These are phyloP conservation scores for Neophaeococcomyces aloes DNA, from an alignment of 2,329 filamentous ascomycete species.

Conservation along the genomic window DNA sequence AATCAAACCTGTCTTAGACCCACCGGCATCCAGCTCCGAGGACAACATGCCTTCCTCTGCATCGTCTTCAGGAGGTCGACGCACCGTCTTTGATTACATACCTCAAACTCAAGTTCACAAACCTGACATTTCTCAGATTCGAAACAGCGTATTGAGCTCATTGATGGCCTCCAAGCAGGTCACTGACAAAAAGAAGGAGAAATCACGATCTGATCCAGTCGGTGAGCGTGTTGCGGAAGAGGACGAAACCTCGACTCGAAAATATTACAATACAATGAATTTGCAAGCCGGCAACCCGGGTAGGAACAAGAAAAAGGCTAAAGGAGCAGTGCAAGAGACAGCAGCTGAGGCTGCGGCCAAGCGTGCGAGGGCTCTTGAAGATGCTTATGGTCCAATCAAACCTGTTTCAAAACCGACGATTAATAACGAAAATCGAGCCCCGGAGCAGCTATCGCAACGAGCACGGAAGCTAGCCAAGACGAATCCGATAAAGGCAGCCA, in stretches of 20 bases:
- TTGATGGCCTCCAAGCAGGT: background rate
- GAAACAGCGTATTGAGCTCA: background rate
- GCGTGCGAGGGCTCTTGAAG: background rate
- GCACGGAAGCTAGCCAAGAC: slow-evolving; percentile 12
- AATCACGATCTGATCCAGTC: background rate
- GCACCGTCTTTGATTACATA: background rate
- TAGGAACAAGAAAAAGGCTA: slow-evolving; percentile 8
- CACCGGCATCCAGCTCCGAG: background rate
- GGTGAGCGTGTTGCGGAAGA: slow-evolving; percentile 1
- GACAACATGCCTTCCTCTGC: background rate
- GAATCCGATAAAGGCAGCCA: slow-evolving; percentile 10
- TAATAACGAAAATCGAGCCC: background rate
- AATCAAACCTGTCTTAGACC: background rate
- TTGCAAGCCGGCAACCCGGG: slow-evolving; percentile 13
- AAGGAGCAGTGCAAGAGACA: background rate
- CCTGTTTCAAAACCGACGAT: background rate
- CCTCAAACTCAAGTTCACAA: background rate
- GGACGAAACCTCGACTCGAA: slow-evolving; percentile 2
- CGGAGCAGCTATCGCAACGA: slow-evolving; percentile 12
- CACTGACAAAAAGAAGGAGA: too few species aligned
- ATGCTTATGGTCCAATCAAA: background rate
- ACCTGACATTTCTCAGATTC: background rate
- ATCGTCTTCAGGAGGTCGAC: background rate
- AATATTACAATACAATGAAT: slow-evolving; percentile 6
- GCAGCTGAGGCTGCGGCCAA: background rate